phyloP scores from a whole-genome alignment of 306 rosid species.

The Amphicarpaea edgeworthii region DNA sequence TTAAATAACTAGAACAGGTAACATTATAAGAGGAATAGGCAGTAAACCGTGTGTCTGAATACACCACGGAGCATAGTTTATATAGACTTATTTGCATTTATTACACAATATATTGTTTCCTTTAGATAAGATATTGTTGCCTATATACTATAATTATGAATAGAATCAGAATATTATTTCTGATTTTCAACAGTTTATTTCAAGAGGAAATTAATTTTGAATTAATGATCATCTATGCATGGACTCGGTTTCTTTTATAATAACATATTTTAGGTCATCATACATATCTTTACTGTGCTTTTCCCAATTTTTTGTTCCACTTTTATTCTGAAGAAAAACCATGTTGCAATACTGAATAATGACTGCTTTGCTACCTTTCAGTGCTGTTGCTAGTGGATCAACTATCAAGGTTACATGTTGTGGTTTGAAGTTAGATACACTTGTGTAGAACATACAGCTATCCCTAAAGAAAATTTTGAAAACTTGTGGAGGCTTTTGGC shows the following conservation, averaged over 20 bases:
- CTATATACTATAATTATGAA: too few relatives aligned
- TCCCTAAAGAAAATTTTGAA: conserved; percentile 65
- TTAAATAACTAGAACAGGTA: too few relatives aligned
- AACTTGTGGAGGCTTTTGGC: conserved; percentile 88
- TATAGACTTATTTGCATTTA: too few relatives aligned
- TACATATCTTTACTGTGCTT: background rate
- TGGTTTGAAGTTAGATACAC: conserved; percentile 56
- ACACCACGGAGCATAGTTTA: too few relatives aligned
- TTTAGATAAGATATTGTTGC: too few relatives aligned
- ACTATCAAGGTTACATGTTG: conserved; percentile 45
- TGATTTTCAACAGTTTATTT: too few relatives aligned
- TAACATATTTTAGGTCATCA: background rate
- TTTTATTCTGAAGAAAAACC: background rate
- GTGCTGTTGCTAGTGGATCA: conserved; percentile 57
- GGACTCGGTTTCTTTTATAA: background rate
- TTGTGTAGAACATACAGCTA: conserved; percentile 61
- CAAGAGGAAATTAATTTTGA: background rate
- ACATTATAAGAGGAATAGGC: too few relatives aligned
- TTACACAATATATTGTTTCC: too few relatives aligned
- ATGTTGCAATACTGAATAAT: conserved; percentile 9
- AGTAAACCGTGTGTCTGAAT: too few relatives aligned
- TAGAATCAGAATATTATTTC: too few relatives aligned
- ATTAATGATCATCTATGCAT: background rate
- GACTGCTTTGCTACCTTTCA: conserved; percentile 51
- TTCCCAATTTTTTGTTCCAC: background rate